Conservation (phyloP, 2,329 filamentous ascomycete genomes). For the Penicillium freii region DNA sequence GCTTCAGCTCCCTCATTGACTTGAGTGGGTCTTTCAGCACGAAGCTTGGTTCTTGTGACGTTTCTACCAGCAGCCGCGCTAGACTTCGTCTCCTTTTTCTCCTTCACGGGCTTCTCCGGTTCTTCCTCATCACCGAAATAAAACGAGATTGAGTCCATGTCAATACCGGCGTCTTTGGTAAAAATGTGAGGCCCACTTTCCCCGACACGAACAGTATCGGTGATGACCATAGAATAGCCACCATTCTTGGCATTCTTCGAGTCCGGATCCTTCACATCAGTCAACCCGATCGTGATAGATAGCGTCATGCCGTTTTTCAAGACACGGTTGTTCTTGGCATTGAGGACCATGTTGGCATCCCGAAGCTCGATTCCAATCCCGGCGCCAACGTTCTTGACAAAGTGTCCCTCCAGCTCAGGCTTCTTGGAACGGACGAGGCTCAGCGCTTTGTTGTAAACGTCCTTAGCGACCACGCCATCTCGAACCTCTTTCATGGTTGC, state of each 20-base stretch:
- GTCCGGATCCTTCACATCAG: conserved; percentile 81
- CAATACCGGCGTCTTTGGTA: conserved; percentile 86
- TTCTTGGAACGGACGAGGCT: conserved; percentile 81
- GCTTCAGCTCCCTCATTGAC: conserved; percentile 87
- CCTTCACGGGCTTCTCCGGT: conserved; percentile 79
- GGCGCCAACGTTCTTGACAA: conserved; percentile 86
- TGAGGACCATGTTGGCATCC: conserved; percentile 79
- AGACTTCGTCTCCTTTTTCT: conserved; percentile 74
- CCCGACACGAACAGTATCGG: conserved; percentile 88
- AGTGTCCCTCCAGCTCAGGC: conserved; percentile 92
- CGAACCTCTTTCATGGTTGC: conserved; percentile 86
- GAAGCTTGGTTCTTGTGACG: conserved; percentile 88
- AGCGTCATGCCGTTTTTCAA: conserved; percentile 98
- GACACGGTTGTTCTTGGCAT: conserved; percentile 76
- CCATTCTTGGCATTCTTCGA: conserved; percentile 88
- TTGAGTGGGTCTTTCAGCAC: conserved; percentile 84
- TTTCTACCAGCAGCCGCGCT: conserved; percentile 91
- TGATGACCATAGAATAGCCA: conserved; percentile 83
- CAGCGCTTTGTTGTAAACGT: conserved; percentile 87
- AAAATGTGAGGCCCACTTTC: conserved; percentile 70
- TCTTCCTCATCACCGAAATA: conserved; percentile 95
- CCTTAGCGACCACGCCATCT: conserved; percentile 81
- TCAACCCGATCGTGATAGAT: conserved; percentile 83
- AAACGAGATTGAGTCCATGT: conserved; percentile 92
- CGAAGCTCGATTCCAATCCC: conserved; percentile 91